A percentile compares a stretch with the other conserved stretches of the same genome.
Evolutionary conservation across 805 yeast species (phyloP).

Genomic region (Debaryomyces castellii): DNA sequence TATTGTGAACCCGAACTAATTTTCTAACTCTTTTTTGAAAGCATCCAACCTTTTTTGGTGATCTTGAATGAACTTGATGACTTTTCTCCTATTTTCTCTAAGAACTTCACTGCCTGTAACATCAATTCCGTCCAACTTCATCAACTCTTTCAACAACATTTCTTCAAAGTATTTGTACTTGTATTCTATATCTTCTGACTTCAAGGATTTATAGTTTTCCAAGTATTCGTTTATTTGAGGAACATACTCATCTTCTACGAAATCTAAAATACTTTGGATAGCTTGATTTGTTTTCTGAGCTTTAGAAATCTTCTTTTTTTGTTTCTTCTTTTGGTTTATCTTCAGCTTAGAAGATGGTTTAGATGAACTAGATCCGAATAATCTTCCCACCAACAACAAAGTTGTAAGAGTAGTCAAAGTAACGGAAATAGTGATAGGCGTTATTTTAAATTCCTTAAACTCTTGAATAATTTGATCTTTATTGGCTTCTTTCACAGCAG

Average conservation of each 20-base stretch:
- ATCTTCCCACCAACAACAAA: constrained; percentile 19
- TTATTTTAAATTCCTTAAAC: constrained; percentile 25
- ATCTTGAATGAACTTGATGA: constrained; percentile 59
- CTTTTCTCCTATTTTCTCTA: constrained; percentile 57
- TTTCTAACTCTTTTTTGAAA: constrained; percentile 30
- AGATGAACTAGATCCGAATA: constrained; percentile 10
- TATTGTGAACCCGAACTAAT: not conserved
- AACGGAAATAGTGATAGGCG: constrained; percentile 34
- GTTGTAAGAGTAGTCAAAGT: constrained; percentile 30
- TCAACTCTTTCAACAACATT: constrained; percentile 60
- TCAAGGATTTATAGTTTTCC: constrained; percentile 23
- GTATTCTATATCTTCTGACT: constrained; percentile 38
- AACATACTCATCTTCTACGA: constrained; percentile 39
- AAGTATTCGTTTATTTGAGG: constrained; percentile 37
- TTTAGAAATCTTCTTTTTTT: constrained; percentile 37
- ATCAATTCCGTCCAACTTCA: constrained; percentile 67
- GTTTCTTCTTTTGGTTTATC: constrained; percentile 18
- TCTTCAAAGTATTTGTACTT: constrained; percentile 63
- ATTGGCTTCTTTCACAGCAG: constrained; percentile 2
- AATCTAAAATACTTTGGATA: constrained; percentile 39
- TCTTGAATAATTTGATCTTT: constrained; percentile 29
- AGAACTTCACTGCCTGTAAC: constrained; percentile 49
- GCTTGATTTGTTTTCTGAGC: constrained; percentile 41
- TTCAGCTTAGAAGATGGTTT: constrained; percentile 7
- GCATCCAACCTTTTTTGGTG: constrained; percentile 57